A percentile compares a stretch with the other conserved stretches of the same genome.
Evolutionary conservation across 495 filamentous ascomycete species (phyloP).

Genomic region (Darksidea phi): DNA sequence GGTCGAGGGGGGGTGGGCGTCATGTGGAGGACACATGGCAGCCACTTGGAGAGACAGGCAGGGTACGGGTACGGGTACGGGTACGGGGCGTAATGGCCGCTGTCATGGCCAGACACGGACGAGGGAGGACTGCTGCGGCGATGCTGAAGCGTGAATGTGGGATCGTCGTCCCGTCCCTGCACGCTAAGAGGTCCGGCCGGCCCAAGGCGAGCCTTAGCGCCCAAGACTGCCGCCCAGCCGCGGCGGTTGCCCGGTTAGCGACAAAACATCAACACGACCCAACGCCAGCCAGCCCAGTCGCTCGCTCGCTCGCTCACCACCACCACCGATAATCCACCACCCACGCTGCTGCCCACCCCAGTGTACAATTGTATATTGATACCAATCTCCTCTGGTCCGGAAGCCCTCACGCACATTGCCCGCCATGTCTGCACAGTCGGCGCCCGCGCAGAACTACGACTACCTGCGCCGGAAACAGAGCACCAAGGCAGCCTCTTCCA

Average conservation of each 20-base stretch:
- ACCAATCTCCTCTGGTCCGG: background rate
- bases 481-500: constrained; percentile 21
- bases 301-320: background rate
- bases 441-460: constrained; percentile 43
- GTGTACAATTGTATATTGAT: constrained; percentile 31
- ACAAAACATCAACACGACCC: constrained; percentile 2
- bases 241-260: background rate
- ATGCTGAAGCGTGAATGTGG: background rate
- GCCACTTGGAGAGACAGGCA: background rate
- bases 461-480: constrained; percentile 46
- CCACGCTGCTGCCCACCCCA: constrained; percentile 1
- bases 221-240: background rate
- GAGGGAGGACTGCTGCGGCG: too few relatives aligned
- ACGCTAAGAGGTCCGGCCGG: too few relatives aligned
- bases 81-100: background rate
- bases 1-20: background rate
- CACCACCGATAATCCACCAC: constrained; percentile 9
- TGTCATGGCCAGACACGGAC: constrained; percentile 16
- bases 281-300: background rate
- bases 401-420: background rate
- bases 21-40: constrained; percentile 19
- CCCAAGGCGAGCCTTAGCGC: background rate
- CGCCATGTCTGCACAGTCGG: constrained; percentile 18
- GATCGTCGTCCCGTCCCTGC: background rate
- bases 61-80: too few relatives aligned